Evolutionary conservation across 305 asterid genomes (phyloP).

Genomic region (Solanum chacoense): DNA sequence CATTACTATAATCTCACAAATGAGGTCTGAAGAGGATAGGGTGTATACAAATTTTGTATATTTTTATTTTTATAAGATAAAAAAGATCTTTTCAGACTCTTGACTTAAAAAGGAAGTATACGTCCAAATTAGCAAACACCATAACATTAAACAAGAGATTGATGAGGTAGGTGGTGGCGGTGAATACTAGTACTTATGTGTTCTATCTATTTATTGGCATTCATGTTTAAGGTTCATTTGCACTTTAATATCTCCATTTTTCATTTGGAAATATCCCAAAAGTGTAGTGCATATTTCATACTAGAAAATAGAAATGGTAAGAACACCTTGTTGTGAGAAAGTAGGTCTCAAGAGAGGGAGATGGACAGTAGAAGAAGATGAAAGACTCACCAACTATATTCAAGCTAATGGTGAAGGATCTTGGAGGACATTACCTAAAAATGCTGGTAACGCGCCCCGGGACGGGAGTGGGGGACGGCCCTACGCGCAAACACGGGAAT

Average conservation of each 20-base stretch:
- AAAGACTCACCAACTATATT: constrained; percentile 44
- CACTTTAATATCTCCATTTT: not conserved
- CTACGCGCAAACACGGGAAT: too few relatives aligned
- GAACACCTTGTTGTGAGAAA: constrained; percentile 89
- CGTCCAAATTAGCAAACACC: not conserved
- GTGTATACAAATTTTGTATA: too few relatives aligned
- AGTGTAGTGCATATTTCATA: not conserved
- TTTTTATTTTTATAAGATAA: too few relatives aligned
- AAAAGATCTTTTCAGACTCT: too few relatives aligned
- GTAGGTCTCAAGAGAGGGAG: constrained; percentile 72
- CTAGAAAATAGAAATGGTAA: constrained; percentile 34
- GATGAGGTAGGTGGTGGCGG: not conserved
- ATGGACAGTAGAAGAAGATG: constrained; percentile 86
- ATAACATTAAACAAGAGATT: not conserved
- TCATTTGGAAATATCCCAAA: not conserved
- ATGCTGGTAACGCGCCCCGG: constrained; percentile 64
- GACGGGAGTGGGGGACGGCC: too few relatives aligned
- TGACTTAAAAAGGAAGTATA: not conserved
- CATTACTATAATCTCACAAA: not conserved
- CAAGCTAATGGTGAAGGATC: constrained; percentile 77
- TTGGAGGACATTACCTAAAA: constrained; percentile 79
- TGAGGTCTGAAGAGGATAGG: too few relatives aligned
- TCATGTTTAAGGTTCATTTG: not conserved
- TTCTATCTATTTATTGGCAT: not conserved
- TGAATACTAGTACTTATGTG: not conserved